Percentiles rank a stretch among this genome's conserved stretches.
Evolutionary conservation across 106 monocot genomes (phyloP).

Genomic region (Gastrodia elata): DNA sequence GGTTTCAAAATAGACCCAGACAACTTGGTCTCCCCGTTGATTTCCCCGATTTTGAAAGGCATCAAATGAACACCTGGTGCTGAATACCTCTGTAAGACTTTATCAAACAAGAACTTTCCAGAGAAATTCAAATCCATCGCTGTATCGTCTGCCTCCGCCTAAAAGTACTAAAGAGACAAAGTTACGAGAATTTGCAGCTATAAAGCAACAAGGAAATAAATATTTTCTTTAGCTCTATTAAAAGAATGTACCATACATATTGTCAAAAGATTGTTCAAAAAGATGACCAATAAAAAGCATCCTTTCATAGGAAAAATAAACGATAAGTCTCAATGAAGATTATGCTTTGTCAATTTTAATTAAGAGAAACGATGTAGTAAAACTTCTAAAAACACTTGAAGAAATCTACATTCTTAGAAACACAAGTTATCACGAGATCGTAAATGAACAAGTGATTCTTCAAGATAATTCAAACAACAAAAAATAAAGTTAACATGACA

Average conservation of each 20-base stretch:
- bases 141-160: slow-evolving; percentile 91
- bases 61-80: slow-evolving; percentile 42
- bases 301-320: background rate
- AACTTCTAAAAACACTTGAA: background rate
- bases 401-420: background rate
- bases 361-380: background rate
- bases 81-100: slow-evolving; percentile 63
- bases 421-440: background rate
- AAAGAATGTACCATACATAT: background rate
- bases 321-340: background rate
- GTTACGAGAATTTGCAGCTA: background rate
- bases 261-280: background rate
- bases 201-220: background rate
- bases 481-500: background rate
- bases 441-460: background rate
- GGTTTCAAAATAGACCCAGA: slow-evolving; percentile 85
- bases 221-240: too few relatives aligned
- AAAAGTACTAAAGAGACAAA: slow-evolving; percentile 10
- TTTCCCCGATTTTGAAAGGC: slow-evolving; percentile 82
- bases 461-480: background rate
- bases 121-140: slow-evolving; percentile 95
- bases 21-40: slow-evolving; percentile 90
- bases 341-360: background rate
- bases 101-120: slow-evolving; percentile 72
- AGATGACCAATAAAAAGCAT: background rate